phyloP scores from a whole-genome alignment of 2,329 filamentous ascomycete genomes.

The Thermomyces lanuginosus region DNA sequence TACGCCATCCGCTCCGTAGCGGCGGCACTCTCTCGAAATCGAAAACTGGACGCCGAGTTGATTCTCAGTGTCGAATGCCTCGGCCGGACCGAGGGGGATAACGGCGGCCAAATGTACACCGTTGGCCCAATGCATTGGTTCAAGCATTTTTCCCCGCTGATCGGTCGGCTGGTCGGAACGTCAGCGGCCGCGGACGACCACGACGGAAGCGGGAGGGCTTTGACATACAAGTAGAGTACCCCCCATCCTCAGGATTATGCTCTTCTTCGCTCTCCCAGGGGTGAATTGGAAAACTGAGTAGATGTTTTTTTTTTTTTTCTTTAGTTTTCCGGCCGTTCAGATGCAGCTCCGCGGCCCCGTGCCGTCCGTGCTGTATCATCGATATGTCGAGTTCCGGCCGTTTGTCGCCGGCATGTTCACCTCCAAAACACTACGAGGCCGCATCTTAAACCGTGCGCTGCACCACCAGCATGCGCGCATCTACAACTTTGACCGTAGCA shows the following conservation, averaged over 20 bases:
- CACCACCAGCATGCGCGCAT: constrained; percentile 80
- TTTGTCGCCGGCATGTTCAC: constrained; percentile 84
- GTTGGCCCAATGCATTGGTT: constrained; percentile 60
- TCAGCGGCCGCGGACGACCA: constrained; percentile 47
- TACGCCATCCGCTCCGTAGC: constrained; percentile 57
- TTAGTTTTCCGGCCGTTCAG: constrained; percentile 80
- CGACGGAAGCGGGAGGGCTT: constrained; percentile 38
- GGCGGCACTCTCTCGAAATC: constrained; percentile 42
- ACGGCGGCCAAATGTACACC: constrained; percentile 59
- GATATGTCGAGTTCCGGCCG: constrained; percentile 82
- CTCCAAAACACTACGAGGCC: constrained; percentile 57
- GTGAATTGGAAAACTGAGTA: neutral
- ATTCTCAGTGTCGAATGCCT: constrained; percentile 62
- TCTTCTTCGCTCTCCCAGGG: no score
- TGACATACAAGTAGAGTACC: constrained; percentile 58
- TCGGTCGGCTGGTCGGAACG: constrained; percentile 62
- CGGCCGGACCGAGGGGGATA: constrained; percentile 49
- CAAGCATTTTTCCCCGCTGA: constrained; percentile 76
- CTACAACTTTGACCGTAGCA: constrained; percentile 71
- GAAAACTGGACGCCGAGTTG: constrained; percentile 54
- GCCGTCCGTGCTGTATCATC: constrained; percentile 66
- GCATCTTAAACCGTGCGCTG: constrained; percentile 64
- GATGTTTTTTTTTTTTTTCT: constrained; percentile 6
- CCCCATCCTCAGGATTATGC: neutral
- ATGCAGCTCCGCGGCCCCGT: constrained; percentile 76